Conservation (phyloP, 805 yeast species). For the Monosporozyma siamensis region DNA sequence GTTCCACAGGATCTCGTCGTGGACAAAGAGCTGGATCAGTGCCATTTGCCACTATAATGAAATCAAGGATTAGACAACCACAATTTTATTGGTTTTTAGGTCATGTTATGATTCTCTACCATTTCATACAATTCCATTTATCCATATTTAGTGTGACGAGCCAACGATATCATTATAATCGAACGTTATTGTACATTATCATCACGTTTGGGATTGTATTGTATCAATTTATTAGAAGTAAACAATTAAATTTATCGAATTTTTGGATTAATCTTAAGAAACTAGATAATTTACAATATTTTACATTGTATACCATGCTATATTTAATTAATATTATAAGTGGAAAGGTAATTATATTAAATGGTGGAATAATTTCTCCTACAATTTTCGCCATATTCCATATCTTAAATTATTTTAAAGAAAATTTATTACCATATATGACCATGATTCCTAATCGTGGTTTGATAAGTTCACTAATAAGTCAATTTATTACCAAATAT, state of each 20-base stretch:
- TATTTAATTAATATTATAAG: slow-evolving; percentile 38
- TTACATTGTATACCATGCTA: slow-evolving; percentile 35
- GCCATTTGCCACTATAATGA: slow-evolving; percentile 13
- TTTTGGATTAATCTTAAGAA: slow-evolving; percentile 22
- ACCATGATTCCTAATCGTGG: slow-evolving; percentile 24
- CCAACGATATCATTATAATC: slow-evolving; percentile 33
- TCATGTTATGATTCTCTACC: slow-evolving; percentile 41
- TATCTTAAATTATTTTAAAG: slow-evolving; percentile 48
- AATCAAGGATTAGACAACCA: slow-evolving; percentile 34
- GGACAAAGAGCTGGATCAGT: background rate
- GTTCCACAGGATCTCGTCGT: background rate
- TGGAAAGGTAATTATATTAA: slow-evolving; percentile 5
- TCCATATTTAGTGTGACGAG: slow-evolving; percentile 34
- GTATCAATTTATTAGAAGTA: slow-evolving; percentile 46
- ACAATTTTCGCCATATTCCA: slow-evolving; percentile 58
- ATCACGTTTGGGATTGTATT: slow-evolving; percentile 56
- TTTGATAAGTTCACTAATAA: background rate
- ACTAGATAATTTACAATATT: slow-evolving; percentile 53
- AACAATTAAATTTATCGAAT: slow-evolving; percentile 23
- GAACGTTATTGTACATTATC: slow-evolving; percentile 42
- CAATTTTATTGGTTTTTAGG: slow-evolving; percentile 68
- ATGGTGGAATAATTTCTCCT: slow-evolving; percentile 38
- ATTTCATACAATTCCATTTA: slow-evolving; percentile 33
- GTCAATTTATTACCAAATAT: slow-evolving; percentile 16
- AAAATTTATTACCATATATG: slow-evolving; percentile 42